phyloP scores from a whole-genome alignment of 2,329 filamentous ascomycete species.

The Aureobasidium vineae region DNA sequence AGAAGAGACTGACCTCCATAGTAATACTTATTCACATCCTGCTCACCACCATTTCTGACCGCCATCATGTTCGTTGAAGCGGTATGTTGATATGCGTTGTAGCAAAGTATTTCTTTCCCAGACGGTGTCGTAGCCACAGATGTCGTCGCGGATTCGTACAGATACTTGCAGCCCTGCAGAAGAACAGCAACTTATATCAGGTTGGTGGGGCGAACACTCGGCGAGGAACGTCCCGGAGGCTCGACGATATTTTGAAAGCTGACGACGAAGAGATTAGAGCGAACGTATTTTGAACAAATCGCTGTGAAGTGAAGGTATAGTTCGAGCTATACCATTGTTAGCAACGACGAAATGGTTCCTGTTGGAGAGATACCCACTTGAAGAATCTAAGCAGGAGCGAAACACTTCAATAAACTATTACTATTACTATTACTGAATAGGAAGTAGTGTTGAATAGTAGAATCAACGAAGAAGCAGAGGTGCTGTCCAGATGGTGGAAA shows the following conservation, averaged over 20 bases:
- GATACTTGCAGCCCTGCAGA: conserved; percentile 15
- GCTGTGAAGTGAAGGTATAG: background rate
- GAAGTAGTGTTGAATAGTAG: background rate
- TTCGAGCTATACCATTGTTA: background rate
- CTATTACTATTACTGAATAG: background rate
- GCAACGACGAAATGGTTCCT: background rate
- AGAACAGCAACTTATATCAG: background rate
- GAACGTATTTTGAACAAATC: too few relatives aligned
- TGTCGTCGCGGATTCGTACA: conserved; percentile 22
- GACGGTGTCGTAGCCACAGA: conserved; percentile 13
- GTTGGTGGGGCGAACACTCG: background rate
- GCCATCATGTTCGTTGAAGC: conserved; percentile 23
- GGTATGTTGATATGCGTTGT: conserved; percentile 24
- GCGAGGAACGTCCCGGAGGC: background rate
- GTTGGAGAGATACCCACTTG: background rate
- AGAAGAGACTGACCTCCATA: conserved; percentile 12
- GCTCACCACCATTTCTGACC: conserved; percentile 19
- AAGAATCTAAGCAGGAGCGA: background rate
- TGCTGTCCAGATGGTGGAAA: background rate
- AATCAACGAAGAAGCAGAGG: background rate
- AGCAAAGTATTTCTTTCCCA: conserved; percentile 26
- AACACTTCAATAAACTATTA: background rate
- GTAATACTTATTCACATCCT: conserved; percentile 18
- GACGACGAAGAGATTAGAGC: background rate
- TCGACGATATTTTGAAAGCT: background rate